Evolutionary conservation across 768 basidiomycete genomes (phyloP).

Genomic region (Mycena kentingensis): DNA sequence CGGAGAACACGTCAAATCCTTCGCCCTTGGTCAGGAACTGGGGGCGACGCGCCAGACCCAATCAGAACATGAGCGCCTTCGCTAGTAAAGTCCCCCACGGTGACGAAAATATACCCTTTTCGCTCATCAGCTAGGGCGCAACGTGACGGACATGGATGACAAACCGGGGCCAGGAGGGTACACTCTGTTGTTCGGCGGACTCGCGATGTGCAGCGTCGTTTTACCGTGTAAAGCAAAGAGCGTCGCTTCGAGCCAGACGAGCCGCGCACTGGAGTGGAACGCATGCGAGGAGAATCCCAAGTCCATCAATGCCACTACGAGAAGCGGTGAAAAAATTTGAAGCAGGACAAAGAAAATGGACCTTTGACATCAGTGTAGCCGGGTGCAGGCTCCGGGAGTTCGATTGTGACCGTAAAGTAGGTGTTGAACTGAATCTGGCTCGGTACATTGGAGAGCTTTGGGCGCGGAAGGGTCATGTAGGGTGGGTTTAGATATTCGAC

Average conservation of each 20-base stretch:
- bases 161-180: slow-evolving; percentile 34
- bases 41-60: slow-evolving; percentile 17
- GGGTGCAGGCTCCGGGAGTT: slow-evolving; percentile 26
- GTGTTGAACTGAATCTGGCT: slow-evolving; percentile 33
- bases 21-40: slow-evolving; percentile 17
- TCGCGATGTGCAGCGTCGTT: slow-evolving; percentile 30
- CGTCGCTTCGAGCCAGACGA: slow-evolving; percentile 35
- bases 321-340: not conserved
- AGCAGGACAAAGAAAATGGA: not conserved
- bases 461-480: slow-evolving; percentile 28
- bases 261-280: slow-evolving; percentile 37
- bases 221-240: slow-evolving; percentile 29
- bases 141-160: not conserved
- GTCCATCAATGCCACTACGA: slow-evolving; percentile 36
- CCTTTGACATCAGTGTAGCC: slow-evolving; percentile 10
- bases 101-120: slow-evolving; percentile 16
- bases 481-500: slow-evolving; percentile 37
- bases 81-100: slow-evolving; percentile 10
- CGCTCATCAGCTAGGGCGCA: too few relatives aligned
- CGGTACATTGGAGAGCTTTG: slow-evolving; percentile 29
- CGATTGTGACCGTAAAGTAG: slow-evolving; percentile 35
- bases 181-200: slow-evolving; percentile 37
- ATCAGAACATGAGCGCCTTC: slow-evolving; percentile 15
- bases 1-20: slow-evolving; percentile 2
- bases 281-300: slow-evolving; percentile 39